Percentiles rank a stretch among this genome's conserved stretches.
phyloP scores from a whole-genome alignment of 1,284 basidiomycete genomes.

The Malassezia brasiliensis region DNA sequence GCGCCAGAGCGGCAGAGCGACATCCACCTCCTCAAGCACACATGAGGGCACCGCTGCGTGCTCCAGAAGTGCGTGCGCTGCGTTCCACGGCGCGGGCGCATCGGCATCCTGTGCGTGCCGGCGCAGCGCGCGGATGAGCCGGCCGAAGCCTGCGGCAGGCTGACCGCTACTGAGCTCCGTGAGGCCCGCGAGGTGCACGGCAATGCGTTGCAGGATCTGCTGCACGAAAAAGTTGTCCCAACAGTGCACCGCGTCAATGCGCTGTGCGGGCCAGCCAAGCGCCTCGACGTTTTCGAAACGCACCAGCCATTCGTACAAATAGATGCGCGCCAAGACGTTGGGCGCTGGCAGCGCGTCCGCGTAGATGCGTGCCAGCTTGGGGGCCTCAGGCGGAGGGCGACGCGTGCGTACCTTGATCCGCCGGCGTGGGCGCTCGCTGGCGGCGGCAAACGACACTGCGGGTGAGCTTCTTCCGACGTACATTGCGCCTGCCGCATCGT shows the following conservation, averaged over 20 bases:
- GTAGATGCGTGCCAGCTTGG: constrained; percentile 6
- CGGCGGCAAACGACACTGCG: constrained; percentile 6
- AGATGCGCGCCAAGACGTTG: constrained; percentile 14
- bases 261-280: neutral
- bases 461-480: constrained; percentile 3
- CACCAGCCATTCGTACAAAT: constrained; percentile 13
- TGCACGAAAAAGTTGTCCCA: constrained; percentile 9
- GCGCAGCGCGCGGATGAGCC: constrained; percentile 7
- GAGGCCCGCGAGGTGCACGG: constrained; percentile 6
- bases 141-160: constrained; percentile 1
- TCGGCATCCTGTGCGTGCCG: neutral
- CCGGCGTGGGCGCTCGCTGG: neutral
- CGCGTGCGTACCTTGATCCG: neutral
- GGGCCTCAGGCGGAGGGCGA: neutral
- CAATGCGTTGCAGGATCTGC: constrained; percentile 4
- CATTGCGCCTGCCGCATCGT: constrained; percentile 12
- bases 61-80: neutral
- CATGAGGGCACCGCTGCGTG: neutral
- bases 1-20: neutral
- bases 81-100: constrained; percentile 6
- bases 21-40: constrained; percentile 1
- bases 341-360: constrained; percentile 4
- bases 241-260: constrained; percentile 9
- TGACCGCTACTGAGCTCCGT: constrained; percentile 2
- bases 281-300: constrained; percentile 6